These are phyloP conservation scores for Claviceps sp. DNA, from an alignment of 2,329 filamentous ascomycete genomes.

Conservation along the genomic window DNA sequence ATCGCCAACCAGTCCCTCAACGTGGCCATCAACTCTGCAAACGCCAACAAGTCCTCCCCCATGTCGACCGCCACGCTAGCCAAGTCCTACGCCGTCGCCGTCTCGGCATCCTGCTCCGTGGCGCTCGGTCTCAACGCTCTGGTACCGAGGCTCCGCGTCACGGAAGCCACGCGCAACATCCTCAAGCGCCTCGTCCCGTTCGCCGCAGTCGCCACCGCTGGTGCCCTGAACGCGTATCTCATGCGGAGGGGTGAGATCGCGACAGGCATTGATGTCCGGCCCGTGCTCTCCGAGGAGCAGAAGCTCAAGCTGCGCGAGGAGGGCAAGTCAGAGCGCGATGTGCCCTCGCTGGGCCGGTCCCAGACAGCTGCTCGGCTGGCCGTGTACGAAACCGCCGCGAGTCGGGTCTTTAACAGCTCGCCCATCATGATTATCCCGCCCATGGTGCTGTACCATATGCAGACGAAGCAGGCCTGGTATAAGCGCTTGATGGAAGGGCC, in stretches of 20 bases:
- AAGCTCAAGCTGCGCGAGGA: conserved; percentile 41
- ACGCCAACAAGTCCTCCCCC: conserved; percentile 94
- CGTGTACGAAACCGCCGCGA: conserved; percentile 84
- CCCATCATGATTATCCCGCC: conserved; percentile 96
- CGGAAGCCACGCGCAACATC: conserved; percentile 60
- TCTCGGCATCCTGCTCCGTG: conserved; percentile 85
- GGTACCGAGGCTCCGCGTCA: conserved; percentile 73
- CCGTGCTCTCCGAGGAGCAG: conserved; percentile 59
- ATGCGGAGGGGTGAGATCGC: conserved; percentile 97
- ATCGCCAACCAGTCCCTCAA: conserved; percentile 95
- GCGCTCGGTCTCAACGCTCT: conserved; percentile 83
- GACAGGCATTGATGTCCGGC: conserved; percentile 83
- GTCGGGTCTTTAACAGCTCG: conserved; percentile 81
- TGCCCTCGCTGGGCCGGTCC: conserved; percentile 69
- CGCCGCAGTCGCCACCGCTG: conserved; percentile 83
- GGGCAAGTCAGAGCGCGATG: conserved; percentile 50
- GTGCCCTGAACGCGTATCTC: conserved; percentile 86
- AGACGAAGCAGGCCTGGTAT: conserved; percentile 35
- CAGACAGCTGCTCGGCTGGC: conserved; percentile 78
- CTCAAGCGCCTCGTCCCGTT: conserved; percentile 87
- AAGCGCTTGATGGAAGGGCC: conserved; percentile 40
- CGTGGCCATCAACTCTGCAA: conserved; percentile 93
- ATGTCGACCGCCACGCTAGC: conserved; percentile 67
- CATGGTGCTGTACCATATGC: conserved; percentile 69
- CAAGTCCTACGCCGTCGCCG: conserved; percentile 83